These are phyloP conservation scores for Syncephalastrum contaminatum DNA, from an alignment of 371 early-diverging fungal species.

Conservation along the genomic window DNA sequence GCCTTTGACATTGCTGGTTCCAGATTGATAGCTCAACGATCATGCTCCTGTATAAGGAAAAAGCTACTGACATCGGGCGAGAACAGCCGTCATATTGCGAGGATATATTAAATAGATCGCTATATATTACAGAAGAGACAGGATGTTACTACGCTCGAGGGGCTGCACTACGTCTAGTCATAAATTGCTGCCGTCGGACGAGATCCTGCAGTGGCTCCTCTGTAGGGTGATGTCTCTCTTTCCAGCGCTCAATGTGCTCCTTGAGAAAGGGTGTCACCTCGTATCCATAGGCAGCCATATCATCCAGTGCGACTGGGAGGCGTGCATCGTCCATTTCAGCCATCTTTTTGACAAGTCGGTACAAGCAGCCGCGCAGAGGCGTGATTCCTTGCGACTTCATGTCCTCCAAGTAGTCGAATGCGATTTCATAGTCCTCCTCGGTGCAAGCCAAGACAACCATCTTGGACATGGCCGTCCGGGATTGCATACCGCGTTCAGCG, in stretches of 20 bases:
- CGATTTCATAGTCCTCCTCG: conserved; percentile 71
- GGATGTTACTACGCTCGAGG: no score
- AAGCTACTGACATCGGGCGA: no score
- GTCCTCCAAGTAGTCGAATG: conserved; percentile 72
- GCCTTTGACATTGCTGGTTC: no score
- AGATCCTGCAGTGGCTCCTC: no score
- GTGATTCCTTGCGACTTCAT: conserved; percentile 63
- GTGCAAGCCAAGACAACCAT: conserved; percentile 58
- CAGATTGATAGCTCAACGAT: no score
- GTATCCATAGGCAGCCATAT: conserved; percentile 69
- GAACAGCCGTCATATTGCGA: no score
- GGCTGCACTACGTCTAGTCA: no score
- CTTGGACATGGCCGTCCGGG: conserved; percentile 47
- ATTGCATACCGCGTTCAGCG: conserved; percentile 13
- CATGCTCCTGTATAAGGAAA: no score
- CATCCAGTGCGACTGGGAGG: conserved; percentile 59
- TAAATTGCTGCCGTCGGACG: no score
- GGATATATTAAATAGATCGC: no score
- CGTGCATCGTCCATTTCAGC: conserved; percentile 64
- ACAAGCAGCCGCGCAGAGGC: conserved; percentile 60
- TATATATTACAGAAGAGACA: no score
- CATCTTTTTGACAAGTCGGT: conserved; percentile 58
- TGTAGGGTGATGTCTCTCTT: no score
- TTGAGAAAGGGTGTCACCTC: conserved; percentile 16
- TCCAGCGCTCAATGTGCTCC: conserved; percentile 6